Evolutionary conservation across 805 yeast genomes (phyloP).

Genomic region (Zygotorulaspora sp.): DNA sequence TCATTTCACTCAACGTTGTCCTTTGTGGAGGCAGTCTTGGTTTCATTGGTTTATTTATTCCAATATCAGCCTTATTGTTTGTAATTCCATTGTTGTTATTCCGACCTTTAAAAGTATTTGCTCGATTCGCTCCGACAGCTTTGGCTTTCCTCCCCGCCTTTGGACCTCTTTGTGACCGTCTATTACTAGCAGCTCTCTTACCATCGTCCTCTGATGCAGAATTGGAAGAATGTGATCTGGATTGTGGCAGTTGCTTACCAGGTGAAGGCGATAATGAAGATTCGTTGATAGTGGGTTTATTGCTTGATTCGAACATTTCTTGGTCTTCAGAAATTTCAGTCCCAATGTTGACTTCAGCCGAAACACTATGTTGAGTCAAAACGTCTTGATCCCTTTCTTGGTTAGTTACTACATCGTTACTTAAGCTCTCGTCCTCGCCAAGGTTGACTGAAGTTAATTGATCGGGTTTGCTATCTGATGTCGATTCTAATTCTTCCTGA

Average conservation of each 20-base stretch:
- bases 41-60: slow-evolving; percentile 65
- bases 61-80: slow-evolving; percentile 36
- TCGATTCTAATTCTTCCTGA: slow-evolving; percentile 8
- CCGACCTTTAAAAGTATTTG: slow-evolving; percentile 10
- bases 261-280: slow-evolving; percentile 1
- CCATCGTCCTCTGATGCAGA: slow-evolving; percentile 12
- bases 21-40: slow-evolving; percentile 81
- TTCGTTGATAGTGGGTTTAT: neutral
- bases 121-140: slow-evolving; percentile 18
- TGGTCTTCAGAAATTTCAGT: neutral
- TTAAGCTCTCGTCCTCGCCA: too few species aligned
- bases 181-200: slow-evolving; percentile 5
- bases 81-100: slow-evolving; percentile 19
- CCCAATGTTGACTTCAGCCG: neutral
- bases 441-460: too few species aligned
- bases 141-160: slow-evolving; percentile 15
- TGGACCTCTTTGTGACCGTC: slow-evolving; percentile 12
- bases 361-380: neutral
- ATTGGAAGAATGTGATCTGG: slow-evolving; percentile 11
- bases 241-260: slow-evolving; percentile 1
- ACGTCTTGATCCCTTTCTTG: neutral
- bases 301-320: neutral
- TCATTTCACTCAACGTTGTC: slow-evolving; percentile 74
- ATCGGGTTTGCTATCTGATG: neutral
- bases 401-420: neutral